Percentiles rank a stretch among this genome's conserved stretches.
These are phyloP conservation scores for Ophiostoma sp. DNA, from an alignment of 2,329 filamentous ascomycete species.

Conservation along the genomic window DNA sequence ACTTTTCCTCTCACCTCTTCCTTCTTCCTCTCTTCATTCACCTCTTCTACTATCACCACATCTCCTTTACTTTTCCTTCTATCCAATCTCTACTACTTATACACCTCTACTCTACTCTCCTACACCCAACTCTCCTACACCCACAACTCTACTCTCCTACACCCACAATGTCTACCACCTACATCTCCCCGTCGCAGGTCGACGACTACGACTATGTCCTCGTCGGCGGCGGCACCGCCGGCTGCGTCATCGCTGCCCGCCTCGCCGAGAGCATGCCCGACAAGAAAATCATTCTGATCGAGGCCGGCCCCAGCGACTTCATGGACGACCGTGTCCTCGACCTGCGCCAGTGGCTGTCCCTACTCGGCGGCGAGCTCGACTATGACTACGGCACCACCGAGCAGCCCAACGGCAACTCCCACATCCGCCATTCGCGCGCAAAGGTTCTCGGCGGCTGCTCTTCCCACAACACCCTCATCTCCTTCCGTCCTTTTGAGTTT, in stretches of 20 bases:
- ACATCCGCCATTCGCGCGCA: conserved; percentile 85
- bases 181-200: conserved; percentile 58
- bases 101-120: neutral
- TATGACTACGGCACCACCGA: conserved; percentile 87
- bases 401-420: conserved; percentile 82
- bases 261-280: conserved; percentile 71
- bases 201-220: conserved; percentile 77
- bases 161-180: conserved; percentile 58
- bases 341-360: conserved; percentile 77
- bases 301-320: conserved; percentile 84
- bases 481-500: conserved; percentile 70
- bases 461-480: conserved; percentile 74
- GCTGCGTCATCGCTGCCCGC: conserved; percentile 75
- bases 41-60: neutral
- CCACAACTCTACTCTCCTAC: neutral
- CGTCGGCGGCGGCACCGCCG: conserved; percentile 78
- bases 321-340: conserved; percentile 82
- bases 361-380: conserved; percentile 82
- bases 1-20: neutral
- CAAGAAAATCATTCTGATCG: conserved; percentile 75
- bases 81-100: neutral
- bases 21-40: neutral
- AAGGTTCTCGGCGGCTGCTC: conserved; percentile 92
- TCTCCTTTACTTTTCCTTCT: neutral
- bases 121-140: neutral